Evolutionary conservation across 371 early-diverging fungal genomes (phyloP).

Genomic region (Haplosporangium sp.): DNA sequence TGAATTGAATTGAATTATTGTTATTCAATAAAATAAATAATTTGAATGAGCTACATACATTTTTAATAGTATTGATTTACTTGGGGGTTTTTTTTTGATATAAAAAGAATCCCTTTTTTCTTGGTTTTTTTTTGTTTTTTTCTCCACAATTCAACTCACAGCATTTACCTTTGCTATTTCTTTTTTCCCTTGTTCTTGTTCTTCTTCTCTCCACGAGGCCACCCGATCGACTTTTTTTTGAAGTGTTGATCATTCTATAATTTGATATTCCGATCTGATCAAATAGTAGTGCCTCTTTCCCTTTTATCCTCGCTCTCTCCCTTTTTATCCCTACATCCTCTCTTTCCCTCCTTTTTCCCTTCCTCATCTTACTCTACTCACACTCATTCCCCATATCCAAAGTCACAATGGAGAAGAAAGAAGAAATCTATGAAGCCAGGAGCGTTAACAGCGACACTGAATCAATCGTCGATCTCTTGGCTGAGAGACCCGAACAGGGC

Average conservation of each 20-base stretch:
- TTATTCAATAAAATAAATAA: background rate
- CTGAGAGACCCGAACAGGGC: conserved; percentile 53
- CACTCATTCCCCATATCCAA: background rate
- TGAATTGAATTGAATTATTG: background rate
- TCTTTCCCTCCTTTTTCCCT: background rate
- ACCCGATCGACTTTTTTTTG: background rate
- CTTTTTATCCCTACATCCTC: background rate
- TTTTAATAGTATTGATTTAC: background rate
- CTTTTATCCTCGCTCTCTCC: background rate
- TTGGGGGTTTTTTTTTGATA: background rate
- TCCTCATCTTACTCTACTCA: background rate
- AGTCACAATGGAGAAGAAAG: conserved; percentile 29
- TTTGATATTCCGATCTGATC: conserved; percentile 13
- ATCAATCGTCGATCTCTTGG: conserved; percentile 49
- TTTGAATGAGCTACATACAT: background rate
- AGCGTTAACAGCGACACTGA: conserved; percentile 45
- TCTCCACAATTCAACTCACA: background rate
- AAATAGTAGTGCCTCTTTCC: conserved; percentile 10
- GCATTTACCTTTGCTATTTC: background rate
- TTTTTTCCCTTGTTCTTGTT: background rate
- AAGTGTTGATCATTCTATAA: conserved; percentile 1
- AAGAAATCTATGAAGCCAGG: conserved; percentile 33
- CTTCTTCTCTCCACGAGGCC: conserved; percentile 1
- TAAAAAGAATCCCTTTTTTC: conserved; percentile 17
- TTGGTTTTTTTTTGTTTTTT: conserved; percentile 3